These are phyloP conservation scores for Talaromyces ruber DNA, from an alignment of 495 filamentous ascomycete genomes.

Conservation along the genomic window DNA sequence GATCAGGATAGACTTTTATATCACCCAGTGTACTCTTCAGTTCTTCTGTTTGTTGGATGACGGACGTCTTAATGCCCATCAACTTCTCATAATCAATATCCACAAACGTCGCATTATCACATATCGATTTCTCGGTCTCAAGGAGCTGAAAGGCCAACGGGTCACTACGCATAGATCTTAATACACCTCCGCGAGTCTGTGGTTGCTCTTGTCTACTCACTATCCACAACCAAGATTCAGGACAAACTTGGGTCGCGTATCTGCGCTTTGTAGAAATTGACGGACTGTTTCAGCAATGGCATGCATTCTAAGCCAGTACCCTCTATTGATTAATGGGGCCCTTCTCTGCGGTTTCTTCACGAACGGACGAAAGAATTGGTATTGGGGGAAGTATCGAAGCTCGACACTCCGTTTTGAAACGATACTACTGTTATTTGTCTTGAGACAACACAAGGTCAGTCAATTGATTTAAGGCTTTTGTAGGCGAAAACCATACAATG, in stretches of 20 bases:
- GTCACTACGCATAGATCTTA: slow-evolving; percentile 51
- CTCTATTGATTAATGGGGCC: slow-evolving; percentile 78
- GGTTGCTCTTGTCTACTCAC: slow-evolving; percentile 42
- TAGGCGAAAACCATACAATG: slow-evolving; percentile 1
- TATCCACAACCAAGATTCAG: slow-evolving; percentile 88
- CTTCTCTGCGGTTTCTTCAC: slow-evolving; percentile 74
- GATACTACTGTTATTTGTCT: slow-evolving; percentile 89
- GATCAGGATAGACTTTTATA: slow-evolving; percentile 34
- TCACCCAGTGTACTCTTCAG: slow-evolving; percentile 43
- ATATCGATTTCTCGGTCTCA: slow-evolving; percentile 46
- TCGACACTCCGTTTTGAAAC: slow-evolving; percentile 86
- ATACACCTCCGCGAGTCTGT: slow-evolving; percentile 9
- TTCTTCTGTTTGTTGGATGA: slow-evolving; percentile 52
- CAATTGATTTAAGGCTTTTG: background rate
- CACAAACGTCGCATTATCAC: slow-evolving; percentile 56
- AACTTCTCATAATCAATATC: slow-evolving; percentile 84
- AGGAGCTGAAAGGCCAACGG: slow-evolving; percentile 83
- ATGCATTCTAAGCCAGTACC: slow-evolving; percentile 79
- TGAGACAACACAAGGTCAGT: slow-evolving; percentile 1
- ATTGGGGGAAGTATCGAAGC: slow-evolving; percentile 66
- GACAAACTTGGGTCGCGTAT: slow-evolving; percentile 60
- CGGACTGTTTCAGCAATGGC: slow-evolving; percentile 66
- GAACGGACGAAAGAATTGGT: slow-evolving; percentile 80
- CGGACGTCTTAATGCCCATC: slow-evolving; percentile 62
- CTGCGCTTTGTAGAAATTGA: slow-evolving; percentile 54